These are phyloP conservation scores for Nemania sp. DNA, from an alignment of 2,329 filamentous ascomycete genomes.

Conservation along the genomic window DNA sequence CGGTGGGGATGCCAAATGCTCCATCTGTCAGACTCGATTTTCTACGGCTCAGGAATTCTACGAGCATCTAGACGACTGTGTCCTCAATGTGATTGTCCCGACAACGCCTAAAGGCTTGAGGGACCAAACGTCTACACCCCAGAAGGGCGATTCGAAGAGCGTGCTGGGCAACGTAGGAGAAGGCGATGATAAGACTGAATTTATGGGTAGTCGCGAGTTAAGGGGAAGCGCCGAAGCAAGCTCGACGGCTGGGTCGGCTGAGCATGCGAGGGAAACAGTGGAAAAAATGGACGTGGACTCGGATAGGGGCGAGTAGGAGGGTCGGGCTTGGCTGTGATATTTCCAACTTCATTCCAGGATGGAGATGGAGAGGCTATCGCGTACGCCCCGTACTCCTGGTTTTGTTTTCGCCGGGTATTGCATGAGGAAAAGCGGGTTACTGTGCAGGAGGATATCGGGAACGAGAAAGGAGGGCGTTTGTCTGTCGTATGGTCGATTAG, in stretches of 20 bases:
- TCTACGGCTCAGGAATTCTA: slow-evolving; percentile 93
- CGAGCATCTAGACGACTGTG: slow-evolving; percentile 81
- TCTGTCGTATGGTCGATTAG: slow-evolving; percentile 8
- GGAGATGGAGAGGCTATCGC: background rate
- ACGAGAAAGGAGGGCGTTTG: background rate
- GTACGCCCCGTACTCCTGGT: background rate
- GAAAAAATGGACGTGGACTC: slow-evolving; percentile 42
- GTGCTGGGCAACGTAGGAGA: slow-evolving; percentile 32
- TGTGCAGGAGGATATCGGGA: background rate
- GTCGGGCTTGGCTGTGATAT: background rate
- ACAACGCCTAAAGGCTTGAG: slow-evolving; percentile 43
- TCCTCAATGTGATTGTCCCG: slow-evolving; percentile 62
- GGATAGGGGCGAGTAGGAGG: slow-evolving; percentile 30
- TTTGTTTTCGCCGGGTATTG: background rate
- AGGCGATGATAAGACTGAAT: slow-evolving; percentile 31
- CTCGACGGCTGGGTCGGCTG: slow-evolving; percentile 23
- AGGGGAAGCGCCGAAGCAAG: slow-evolving; percentile 26
- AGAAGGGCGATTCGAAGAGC: slow-evolving; percentile 33
- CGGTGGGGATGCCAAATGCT: slow-evolving; percentile 77
- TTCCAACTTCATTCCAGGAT: background rate
- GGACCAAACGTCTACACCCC: slow-evolving; percentile 35
- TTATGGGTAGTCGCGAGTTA: slow-evolving; percentile 19
- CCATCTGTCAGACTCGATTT: slow-evolving; percentile 82
- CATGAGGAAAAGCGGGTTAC: background rate
- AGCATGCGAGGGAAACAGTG: slow-evolving; percentile 27